Evolutionary conservation across 2,329 filamentous ascomycete species (phyloP), one percentile per base, ranked within the genome.

Genomic region (Fusarium sambucinum): DNA sequence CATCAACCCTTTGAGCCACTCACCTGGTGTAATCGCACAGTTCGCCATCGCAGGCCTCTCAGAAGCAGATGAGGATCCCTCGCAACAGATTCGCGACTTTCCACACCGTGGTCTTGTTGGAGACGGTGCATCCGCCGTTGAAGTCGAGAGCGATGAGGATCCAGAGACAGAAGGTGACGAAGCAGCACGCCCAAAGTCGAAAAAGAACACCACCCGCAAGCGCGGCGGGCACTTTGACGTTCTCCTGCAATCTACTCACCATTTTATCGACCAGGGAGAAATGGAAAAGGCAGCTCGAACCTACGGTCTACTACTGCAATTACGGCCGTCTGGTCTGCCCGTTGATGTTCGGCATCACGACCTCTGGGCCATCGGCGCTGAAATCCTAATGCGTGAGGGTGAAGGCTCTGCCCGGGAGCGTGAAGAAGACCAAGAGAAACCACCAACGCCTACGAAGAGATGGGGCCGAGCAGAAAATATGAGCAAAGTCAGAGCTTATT

Each of bases 301-400:
- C 1, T 95, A 93, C 84, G 90, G 88, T 2, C 80, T 97, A 68
- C 83, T 97, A 32, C 77, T 94, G 46, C 86, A 90, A 48, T 85
- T 88, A 46, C 73, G 76, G 12, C 75, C 77, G 3, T 50, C 64
- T 16, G 73, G 75, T 29, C 55, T 79, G 47, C 80, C 81, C 9
- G 82, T 94, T 21, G 93, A 97, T 75, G 77, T 95, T 47, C 87
- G 93, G 38, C 83, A 82, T 21, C 85, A 90, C 73, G 86, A 88
- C 35, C 85, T 91, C 68, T 97, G 94, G 95, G 90, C 90, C 16
- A 85, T 97, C 44, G 94, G 93, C 1, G 93, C 92, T 3, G 94
- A 97, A 79, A 87, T 97, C 21, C 80, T 97, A 57, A 88, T 97
- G 80, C 87, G 91, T 17, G 80, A 84, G 29, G 84, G 83, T 9